Evolutionary conservation across 1,284 basidiomycete genomes (phyloP).

Genomic region (Pterula multifida): DNA sequence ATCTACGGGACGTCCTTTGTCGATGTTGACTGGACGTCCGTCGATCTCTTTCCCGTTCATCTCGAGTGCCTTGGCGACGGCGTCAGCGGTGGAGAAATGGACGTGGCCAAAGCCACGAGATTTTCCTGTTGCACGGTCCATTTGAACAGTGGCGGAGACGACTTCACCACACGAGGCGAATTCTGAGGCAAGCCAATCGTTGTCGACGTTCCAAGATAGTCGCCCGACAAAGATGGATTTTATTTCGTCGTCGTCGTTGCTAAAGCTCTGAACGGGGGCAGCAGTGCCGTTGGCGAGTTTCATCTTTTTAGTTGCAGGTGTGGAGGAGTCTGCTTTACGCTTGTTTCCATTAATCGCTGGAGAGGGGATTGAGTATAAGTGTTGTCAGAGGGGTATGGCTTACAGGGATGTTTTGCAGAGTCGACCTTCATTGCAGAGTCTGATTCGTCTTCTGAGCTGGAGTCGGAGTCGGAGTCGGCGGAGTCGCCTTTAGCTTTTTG

Average conservation of each 20-base stretch:
- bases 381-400: conserved; percentile 10
- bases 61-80: conserved; percentile 68
- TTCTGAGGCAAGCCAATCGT: conserved; percentile 89
- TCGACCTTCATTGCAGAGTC: conserved; percentile 52
- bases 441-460: conserved; percentile 24
- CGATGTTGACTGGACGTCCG: conserved; percentile 81
- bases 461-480: conserved; percentile 18
- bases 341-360: conserved; percentile 28
- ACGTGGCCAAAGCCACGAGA: conserved; percentile 95
- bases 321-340: conserved; percentile 74
- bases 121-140: conserved; percentile 80
- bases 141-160: conserved; percentile 78
- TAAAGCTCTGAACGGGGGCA: conserved; percentile 27
- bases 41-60: conserved; percentile 84
- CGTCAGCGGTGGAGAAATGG: conserved; percentile 72
- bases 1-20: conserved; percentile 61
- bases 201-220: conserved; percentile 96
- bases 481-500: conserved; percentile 14
- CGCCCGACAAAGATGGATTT: conserved; percentile 87
- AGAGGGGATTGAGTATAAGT: conserved; percentile 2
- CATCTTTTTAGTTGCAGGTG: conserved; percentile 66
- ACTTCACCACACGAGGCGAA: conserved; percentile 87
- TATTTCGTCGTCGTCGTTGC: conserved; percentile 37
- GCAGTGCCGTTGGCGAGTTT: conserved; percentile 56
- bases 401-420: conserved; percentile 32